A percentile compares a stretch with the other conserved stretches of the same genome.
Conservation (phyloP, 257 asterid genomes). For the Cynanchum wilfordii region DNA sequence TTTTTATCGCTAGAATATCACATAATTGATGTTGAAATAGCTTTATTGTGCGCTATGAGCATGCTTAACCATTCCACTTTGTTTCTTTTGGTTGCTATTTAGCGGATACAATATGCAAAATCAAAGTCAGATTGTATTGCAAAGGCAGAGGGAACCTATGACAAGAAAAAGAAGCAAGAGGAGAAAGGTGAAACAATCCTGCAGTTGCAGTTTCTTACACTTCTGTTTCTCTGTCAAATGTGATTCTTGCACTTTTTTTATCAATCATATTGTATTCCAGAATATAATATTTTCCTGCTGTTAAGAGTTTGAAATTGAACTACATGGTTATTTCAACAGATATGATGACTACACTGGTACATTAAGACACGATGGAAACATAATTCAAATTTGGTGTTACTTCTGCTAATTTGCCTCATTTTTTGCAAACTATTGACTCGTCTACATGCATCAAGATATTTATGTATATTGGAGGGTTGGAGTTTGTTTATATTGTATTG, state of each 20-base stretch:
- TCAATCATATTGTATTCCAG: not conserved
- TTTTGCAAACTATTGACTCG: not conserved
- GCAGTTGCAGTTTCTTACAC: constrained; percentile 5
- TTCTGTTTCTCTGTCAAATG: not conserved
- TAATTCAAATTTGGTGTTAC: not conserved
- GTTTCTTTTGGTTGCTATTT: constrained; percentile 27
- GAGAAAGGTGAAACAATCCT: constrained; percentile 64
- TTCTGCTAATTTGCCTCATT: not conserved
- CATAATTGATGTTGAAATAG: not conserved
- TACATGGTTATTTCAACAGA: not conserved
- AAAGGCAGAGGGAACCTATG: constrained; percentile 97
- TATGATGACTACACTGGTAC: not conserved
- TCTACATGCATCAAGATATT: not conserved
- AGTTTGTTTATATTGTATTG: not conserved
- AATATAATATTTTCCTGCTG: not conserved
- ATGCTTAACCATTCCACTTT: not conserved
- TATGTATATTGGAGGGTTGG: not conserved
- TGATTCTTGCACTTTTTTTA: not conserved
- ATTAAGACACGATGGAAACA: not conserved
- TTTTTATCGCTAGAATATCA: not conserved
- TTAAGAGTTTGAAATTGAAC: not conserved
- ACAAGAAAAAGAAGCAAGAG: constrained; percentile 95
- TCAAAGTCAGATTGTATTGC: constrained; percentile 88
- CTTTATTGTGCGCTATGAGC: not conserved
- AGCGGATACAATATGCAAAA: constrained; percentile 95